Percentiles rank a stretch among this genome's conserved stretches.
phyloP scores from a whole-genome alignment of 2,329 filamentous ascomycete species.

The Aspergillus cejpii region DNA sequence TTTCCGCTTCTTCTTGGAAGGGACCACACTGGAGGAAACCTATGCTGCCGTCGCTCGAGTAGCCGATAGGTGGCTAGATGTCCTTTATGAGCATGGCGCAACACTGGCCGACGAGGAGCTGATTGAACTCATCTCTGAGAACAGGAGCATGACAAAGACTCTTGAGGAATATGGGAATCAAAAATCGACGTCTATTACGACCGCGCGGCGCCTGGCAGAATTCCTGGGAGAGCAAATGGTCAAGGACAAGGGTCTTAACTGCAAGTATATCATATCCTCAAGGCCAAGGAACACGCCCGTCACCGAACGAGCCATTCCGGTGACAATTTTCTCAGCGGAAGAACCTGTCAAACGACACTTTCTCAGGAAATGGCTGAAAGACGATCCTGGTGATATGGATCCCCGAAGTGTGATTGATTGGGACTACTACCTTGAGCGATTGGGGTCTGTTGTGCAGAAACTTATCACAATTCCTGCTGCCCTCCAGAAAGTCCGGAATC shows the following conservation, averaged over 20 bases:
- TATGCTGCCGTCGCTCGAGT: slow-evolving; percentile 90
- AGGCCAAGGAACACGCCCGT: slow-evolving; percentile 82
- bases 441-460: slow-evolving; percentile 97
- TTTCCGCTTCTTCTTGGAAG: slow-evolving; percentile 98
- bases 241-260: slow-evolving; percentile 97
- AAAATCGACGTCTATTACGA: slow-evolving; percentile 99
- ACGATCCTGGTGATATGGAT: slow-evolving; percentile 86
- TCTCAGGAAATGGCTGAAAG: slow-evolving; percentile 89
- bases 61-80: slow-evolving; percentile 93
- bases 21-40: slow-evolving; percentile 76
- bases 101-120: slow-evolving; percentile 94
- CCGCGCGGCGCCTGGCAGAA: slow-evolving; percentile 85
- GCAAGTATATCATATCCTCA: slow-evolving; percentile 97
- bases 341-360: slow-evolving; percentile 81
- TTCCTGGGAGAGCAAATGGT: slow-evolving; percentile 98
- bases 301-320: slow-evolving; percentile 87
- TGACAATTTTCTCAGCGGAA: slow-evolving; percentile 95
- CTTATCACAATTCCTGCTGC: slow-evolving; percentile 97
- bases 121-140: slow-evolving; percentile 99
- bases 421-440: slow-evolving; percentile 92
- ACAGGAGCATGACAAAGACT: slow-evolving; percentile 95
- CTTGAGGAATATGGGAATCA: slow-evolving; percentile 91
- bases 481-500: slow-evolving; percentile 88
- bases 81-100: slow-evolving; percentile 77
- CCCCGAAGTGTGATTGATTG: slow-evolving; percentile 86